These are phyloP conservation scores for Hanseniaspora mollemarum DNA, from an alignment of 805 yeast species.

Conservation along the genomic window DNA sequence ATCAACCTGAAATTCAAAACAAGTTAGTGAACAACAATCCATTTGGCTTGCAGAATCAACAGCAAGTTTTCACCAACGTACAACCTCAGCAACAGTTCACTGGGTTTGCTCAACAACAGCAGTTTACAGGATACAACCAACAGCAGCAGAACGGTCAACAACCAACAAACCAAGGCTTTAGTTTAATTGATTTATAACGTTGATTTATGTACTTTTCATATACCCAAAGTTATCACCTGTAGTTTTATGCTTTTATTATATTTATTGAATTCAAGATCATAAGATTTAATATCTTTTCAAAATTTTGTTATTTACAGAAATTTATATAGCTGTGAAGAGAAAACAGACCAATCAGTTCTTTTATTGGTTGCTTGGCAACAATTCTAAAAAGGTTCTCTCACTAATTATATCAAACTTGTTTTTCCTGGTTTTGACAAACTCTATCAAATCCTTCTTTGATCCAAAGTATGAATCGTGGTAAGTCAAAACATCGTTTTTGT, in stretches of 20 bases:
- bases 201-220: background rate
- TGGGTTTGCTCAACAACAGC: conserved; percentile 11
- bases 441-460: background rate
- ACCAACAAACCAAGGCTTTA: conserved; percentile 11
- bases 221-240: background rate
- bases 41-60: conserved; percentile 6
- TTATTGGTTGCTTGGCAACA: background rate
- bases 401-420: background rate
- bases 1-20: conserved; percentile 5
- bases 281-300: too few relatives aligned
- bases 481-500: background rate
- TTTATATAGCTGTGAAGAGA: too few relatives aligned
- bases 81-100: conserved; percentile 11
- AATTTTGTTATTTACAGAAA: background rate
- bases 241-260: background rate
- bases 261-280: too few relatives aligned
- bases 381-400: background rate
- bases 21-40: conserved; percentile 13
- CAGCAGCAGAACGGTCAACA: conserved; percentile 16
- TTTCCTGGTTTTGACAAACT: background rate
- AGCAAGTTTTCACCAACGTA: conserved; percentile 8
- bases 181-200: conserved; percentile 12
- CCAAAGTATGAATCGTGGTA: background rate
- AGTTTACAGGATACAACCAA: too few relatives aligned
- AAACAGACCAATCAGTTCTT: background rate